phyloP scores from a whole-genome alignment of 2,329 filamentous ascomycete genomes.

The Albifimbria verrucaria region DNA sequence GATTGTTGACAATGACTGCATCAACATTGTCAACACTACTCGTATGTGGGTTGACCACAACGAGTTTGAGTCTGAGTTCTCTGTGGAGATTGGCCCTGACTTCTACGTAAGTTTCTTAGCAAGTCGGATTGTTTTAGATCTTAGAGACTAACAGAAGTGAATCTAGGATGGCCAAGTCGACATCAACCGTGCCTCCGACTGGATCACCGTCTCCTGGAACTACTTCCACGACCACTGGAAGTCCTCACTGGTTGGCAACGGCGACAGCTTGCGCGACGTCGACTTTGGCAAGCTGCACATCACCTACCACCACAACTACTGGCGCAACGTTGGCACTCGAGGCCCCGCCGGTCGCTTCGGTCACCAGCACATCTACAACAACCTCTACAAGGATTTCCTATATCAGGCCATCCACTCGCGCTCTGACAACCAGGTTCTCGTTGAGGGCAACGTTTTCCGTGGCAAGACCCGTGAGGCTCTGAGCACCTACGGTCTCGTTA shows the following conservation, averaged over 20 bases:
- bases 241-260: constrained; percentile 41
- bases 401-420: constrained; percentile 48
- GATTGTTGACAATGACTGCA: constrained; percentile 37
- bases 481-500: constrained; percentile 51
- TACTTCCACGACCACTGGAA: constrained; percentile 49
- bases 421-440: constrained; percentile 45
- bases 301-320: constrained; percentile 49
- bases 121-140: background rate
- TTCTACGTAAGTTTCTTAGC: constrained; percentile 23
- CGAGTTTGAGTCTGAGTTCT: constrained; percentile 40
- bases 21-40: constrained; percentile 41
- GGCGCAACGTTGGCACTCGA: constrained; percentile 41
- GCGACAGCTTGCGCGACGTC: constrained; percentile 32
- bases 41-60: constrained; percentile 46
- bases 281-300: constrained; percentile 42
- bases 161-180: constrained; percentile 41
- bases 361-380: constrained; percentile 47
- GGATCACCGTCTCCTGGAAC: constrained; percentile 44
- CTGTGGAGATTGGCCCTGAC: constrained; percentile 29
- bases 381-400: constrained; percentile 42
- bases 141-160: background rate
- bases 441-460: constrained; percentile 46
- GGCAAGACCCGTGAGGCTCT: constrained; percentile 46
- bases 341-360: constrained; percentile 47
- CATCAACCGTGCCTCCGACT: constrained; percentile 41